These are phyloP conservation scores for Geoglossum cookeanum DNA, from an alignment of 2,329 filamentous ascomycete species.

Conservation along the genomic window DNA sequence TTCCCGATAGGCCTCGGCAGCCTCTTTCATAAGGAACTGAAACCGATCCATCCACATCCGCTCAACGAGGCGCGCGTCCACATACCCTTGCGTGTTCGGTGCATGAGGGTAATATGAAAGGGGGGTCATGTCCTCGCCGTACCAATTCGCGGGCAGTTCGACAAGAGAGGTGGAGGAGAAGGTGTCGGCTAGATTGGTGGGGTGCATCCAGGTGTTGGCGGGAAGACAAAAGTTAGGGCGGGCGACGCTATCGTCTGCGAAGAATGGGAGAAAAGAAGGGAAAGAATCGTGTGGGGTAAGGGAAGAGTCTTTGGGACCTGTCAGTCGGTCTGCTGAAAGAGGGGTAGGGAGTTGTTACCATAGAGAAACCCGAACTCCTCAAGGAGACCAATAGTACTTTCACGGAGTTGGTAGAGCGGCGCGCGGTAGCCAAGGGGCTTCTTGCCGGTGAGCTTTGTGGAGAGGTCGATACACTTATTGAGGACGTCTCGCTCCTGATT, in stretches of 20 bases:
- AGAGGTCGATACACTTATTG: slow-evolving; percentile 27
- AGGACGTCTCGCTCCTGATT: slow-evolving; percentile 31
- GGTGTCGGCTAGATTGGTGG: slow-evolving; percentile 14
- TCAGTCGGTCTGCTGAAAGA: not conserved
- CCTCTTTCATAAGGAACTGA: not conserved
- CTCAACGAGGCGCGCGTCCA: slow-evolving; percentile 28
- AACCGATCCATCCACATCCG: slow-evolving; percentile 24
- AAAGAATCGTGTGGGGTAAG: slow-evolving; percentile 31
- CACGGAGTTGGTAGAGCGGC: slow-evolving; percentile 31
- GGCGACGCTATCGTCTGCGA: slow-evolving; percentile 11
- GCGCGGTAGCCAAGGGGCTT: slow-evolving; percentile 31
- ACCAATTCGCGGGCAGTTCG: slow-evolving; percentile 32
- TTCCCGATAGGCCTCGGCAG: slow-evolving; percentile 8
- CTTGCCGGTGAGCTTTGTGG: slow-evolving; percentile 25
- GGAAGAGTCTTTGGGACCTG: slow-evolving; percentile 22
- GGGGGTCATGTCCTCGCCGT: slow-evolving; percentile 32
- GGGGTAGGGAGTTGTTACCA: slow-evolving; percentile 7
- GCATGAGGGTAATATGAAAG: slow-evolving; percentile 27
- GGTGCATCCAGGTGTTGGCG: slow-evolving; percentile 29
- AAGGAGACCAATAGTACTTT: slow-evolving; percentile 28
- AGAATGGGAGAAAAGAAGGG: slow-evolving; percentile 26
- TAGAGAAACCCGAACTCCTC: slow-evolving; percentile 31
- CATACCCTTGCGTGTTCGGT: slow-evolving; percentile 29
- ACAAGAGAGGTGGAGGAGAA: slow-evolving; percentile 19
- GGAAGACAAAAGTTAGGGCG: slow-evolving; percentile 22